Percentiles rank a stretch among this genome's conserved stretches.
Conservation (phyloP, 805 yeast genomes). For the Lipomyces orientalis region DNA sequence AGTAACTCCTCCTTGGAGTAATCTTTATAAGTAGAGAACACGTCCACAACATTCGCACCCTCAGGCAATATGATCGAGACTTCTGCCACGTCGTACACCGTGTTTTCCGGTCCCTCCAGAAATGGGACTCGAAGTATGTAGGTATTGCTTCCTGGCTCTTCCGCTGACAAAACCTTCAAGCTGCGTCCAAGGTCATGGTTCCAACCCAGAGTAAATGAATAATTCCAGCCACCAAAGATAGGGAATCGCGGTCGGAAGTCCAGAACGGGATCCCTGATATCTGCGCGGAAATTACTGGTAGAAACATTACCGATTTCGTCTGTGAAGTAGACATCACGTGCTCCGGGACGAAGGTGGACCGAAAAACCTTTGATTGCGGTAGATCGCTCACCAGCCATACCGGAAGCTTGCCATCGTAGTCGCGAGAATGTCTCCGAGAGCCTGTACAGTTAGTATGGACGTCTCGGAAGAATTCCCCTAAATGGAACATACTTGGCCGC, state of each 20-base stretch:
- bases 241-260: slow-evolving; percentile 87
- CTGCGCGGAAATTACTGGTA: slow-evolving; percentile 57
- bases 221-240: slow-evolving; percentile 94
- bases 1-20: slow-evolving; percentile 52
- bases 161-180: slow-evolving; percentile 12
- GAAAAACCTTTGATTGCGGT: slow-evolving; percentile 58
- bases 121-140: slow-evolving; percentile 73
- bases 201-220: slow-evolving; percentile 97
- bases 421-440: slow-evolving; percentile 70
- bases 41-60: slow-evolving; percentile 56
- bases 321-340: slow-evolving; percentile 75
- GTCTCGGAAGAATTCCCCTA: background rate
- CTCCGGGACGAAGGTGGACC: slow-evolving; percentile 51
- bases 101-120: slow-evolving; percentile 71
- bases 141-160: slow-evolving; percentile 55
- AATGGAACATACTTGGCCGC: slow-evolving; percentile 58
- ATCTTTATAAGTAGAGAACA: slow-evolving; percentile 10
- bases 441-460: slow-evolving; percentile 8
- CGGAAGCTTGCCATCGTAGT: slow-evolving; percentile 71
- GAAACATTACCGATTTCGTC: slow-evolving; percentile 95
- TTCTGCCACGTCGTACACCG: slow-evolving; percentile 66
- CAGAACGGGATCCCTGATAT: slow-evolving; percentile 50
- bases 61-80: slow-evolving; percentile 82
- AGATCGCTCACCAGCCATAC: slow-evolving; percentile 54
- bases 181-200: slow-evolving; percentile 61